Evolutionary conservation across 176 grass and related monocot species (phyloP).

Genomic region (Hordeum vulgare): MorexV3_pseudomolecules_assembly NC_058518.1:297278217-297278716

Average conservation of each 20-base stretch:
- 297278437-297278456: slow-evolving; percentile 8
- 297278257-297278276: slow-evolving; percentile 49
- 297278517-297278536: slow-evolving; percentile 65
- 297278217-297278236: background rate
- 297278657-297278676: background rate
- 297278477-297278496: slow-evolving; percentile 28
- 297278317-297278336: slow-evolving; percentile 81
- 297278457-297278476: slow-evolving; percentile 30
- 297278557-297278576: background rate
- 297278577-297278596: background rate
- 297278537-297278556: slow-evolving; percentile 55
- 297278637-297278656: background rate
- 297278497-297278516: slow-evolving; percentile 67
- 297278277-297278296: slow-evolving; percentile 73
- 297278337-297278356: slow-evolving; percentile 78
- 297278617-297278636: background rate
- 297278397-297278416: slow-evolving; percentile 13
- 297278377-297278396: background rate
- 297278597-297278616: background rate
- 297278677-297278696: background rate
- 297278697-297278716: background rate
- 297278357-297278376: slow-evolving; percentile 94
- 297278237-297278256: background rate
- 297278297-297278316: slow-evolving; percentile 96
- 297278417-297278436: slow-evolving; percentile 11